Evolutionary conservation across 495 filamentous ascomycete species (phyloP), one percentile per base, ranked within the genome.

Genomic region (Annulohypoxylon nitens): DNA sequence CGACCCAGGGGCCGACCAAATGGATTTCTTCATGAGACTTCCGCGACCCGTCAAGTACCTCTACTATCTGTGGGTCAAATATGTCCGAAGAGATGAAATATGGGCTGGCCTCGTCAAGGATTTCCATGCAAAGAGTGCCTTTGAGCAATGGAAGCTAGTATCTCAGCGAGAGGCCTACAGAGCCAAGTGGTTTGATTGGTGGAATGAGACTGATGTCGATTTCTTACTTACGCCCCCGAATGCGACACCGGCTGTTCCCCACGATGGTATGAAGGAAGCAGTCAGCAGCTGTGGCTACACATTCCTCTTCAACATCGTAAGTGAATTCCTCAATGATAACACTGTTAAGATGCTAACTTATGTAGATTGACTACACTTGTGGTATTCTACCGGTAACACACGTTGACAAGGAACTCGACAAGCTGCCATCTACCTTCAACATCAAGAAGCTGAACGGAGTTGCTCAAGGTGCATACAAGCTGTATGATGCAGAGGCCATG

Each of bases 231-330:
- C 92, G 34, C 92, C 92, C n/a, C 92, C 90, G 2, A 97, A 98
- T 80, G 93, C 95, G 0, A 94, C 93, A 14, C 95, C 96, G 0
- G 96, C 95, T 10, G 88, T 97, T 14, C 95, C 94, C 1, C 93
- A 95, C 78, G 88, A 90, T 48, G 95, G 90, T 4, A 97, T 97
- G 93, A 88, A 88, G 70, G 88, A 93, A 67, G 93, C 93, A 0
- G 93, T 97, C 45, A 91, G 90, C 62, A 93, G 90, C 45, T 99
- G 96, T 75, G 95, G 94, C 2, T 98, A 99, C 79, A 98, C 95
- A 0, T 97, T 99, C 78, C 82, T 99, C 62, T 99, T 95, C 85
- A 99, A 98, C 75, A 64, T 98, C 71, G 90, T 90, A 81, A 78
- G 85, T 76, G 3, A 33, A 37, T 8, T 57, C 47, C 30, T 14